A percentile compares a stretch with the other conserved stretches of the same genome.
phyloP scores from a whole-genome alignment of 345 rosid species.

The Corchorus capsularis region DNA sequence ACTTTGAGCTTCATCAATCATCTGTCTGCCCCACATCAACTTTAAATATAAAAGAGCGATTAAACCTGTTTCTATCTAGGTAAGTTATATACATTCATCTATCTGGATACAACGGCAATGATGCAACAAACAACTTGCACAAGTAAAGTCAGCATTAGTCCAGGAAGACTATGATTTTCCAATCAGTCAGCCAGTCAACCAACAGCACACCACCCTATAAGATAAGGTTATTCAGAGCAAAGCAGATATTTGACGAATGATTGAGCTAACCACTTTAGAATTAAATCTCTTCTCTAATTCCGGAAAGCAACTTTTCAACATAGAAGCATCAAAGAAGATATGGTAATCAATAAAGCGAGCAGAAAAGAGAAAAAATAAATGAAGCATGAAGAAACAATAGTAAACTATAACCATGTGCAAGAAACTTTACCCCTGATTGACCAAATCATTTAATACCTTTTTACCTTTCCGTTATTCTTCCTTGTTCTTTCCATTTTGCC shows the following conservation, averaged over 20 bases:
- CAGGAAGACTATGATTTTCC: conserved; percentile 36
- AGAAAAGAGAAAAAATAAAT: conserved; percentile 4
- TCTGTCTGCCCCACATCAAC: conserved; percentile 14
- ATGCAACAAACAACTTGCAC: conserved; percentile 30
- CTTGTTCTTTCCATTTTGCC: not conserved
- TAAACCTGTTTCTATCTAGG: conserved; percentile 25
- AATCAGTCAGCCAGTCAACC: conserved; percentile 36
- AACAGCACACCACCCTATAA: conserved; percentile 30
- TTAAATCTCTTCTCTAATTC: not conserved
- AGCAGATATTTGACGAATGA: conserved; percentile 28
- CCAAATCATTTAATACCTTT: not conserved
- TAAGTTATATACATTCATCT: conserved; percentile 29
- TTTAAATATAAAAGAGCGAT: conserved; percentile 6
- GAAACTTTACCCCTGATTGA: conserved; percentile 2
- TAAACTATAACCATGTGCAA: not conserved
- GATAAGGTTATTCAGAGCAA: conserved; percentile 28
- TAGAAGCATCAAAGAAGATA: conserved; percentile 26
- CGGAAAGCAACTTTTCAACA: conserved; percentile 25
- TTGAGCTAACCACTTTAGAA: conserved; percentile 19
- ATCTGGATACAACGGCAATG: conserved; percentile 21
- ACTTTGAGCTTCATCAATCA: conserved; percentile 16
- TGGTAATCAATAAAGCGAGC: conserved; percentile 18
- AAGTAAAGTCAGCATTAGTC: conserved; percentile 44
- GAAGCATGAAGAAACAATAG: conserved; percentile 13
- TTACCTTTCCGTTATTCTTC: not conserved